Percentiles rank a stretch among this genome's conserved stretches.
Conservation (phyloP, 352 stramenopile genomes). For the Pythium biforme region DNA sequence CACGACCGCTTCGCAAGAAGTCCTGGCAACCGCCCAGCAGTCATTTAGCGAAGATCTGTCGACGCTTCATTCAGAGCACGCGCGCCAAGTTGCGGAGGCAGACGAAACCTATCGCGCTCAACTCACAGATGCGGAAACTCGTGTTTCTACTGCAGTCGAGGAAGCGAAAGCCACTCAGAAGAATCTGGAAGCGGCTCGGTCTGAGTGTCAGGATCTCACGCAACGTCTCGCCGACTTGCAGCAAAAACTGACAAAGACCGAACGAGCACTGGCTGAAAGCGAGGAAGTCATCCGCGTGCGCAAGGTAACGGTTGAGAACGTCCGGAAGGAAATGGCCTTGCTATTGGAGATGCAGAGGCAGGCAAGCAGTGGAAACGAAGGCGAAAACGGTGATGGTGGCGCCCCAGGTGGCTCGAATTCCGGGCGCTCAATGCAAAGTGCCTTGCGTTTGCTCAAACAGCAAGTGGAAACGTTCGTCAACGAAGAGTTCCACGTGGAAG, state of each 20-base stretch:
- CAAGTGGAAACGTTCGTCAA: conserved; percentile 50
- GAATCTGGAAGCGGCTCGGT: neutral
- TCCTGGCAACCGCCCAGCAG: neutral
- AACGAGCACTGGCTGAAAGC: conserved; percentile 28
- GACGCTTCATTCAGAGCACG: neutral
- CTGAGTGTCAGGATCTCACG: neutral
- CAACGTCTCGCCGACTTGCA: conserved; percentile 12
- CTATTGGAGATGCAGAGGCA: conserved; percentile 18
- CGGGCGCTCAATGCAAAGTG: conserved; percentile 27
- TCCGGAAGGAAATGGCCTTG: conserved; percentile 40
- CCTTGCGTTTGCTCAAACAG: conserved; percentile 40
- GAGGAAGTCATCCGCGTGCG: conserved; percentile 34
- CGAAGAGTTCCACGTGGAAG: conserved; percentile 39
- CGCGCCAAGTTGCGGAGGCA: neutral
- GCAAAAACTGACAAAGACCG: conserved; percentile 16
- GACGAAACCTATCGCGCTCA: neutral
- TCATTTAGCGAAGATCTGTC: neutral
- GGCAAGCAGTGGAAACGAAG: neutral
- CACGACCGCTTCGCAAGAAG: neutral
- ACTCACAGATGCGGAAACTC: neutral
- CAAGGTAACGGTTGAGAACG: conserved; percentile 48
- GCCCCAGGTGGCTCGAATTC: neutral
- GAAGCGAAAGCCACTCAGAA: neutral
- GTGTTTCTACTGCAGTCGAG: neutral
- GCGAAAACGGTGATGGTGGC: neutral